Evolutionary conservation across 495 filamentous ascomycete genomes (phyloP).

Genomic region (Penicillium flavigenum): DNA sequence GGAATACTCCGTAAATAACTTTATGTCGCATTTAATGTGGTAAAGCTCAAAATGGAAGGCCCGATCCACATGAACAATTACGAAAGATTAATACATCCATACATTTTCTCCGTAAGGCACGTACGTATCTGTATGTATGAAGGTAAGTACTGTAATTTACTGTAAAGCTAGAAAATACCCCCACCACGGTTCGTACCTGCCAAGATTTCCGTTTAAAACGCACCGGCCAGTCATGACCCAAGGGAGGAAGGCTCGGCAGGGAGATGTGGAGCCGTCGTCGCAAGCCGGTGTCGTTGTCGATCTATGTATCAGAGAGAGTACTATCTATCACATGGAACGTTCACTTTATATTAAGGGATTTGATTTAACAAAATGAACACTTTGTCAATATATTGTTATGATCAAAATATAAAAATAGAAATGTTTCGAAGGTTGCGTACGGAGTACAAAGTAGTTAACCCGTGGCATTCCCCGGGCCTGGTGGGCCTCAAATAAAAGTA

Average conservation of each 20-base stretch:
- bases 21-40: too few relatives aligned
- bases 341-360: not conserved
- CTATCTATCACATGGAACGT: not conserved
- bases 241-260: constrained; percentile 20
- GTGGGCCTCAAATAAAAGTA: constrained; percentile 10
- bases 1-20: too few relatives aligned
- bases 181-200: constrained; percentile 8
- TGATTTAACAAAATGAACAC: too few relatives aligned
- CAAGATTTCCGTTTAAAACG: constrained; percentile 15
- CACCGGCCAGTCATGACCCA: constrained; percentile 15
- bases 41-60: too few relatives aligned
- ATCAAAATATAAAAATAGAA: too few relatives aligned
- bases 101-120: not conserved
- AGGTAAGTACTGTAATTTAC: not conserved
- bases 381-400: too few relatives aligned
- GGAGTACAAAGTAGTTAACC: not conserved
- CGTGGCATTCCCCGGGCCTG: constrained; percentile 7
- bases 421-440: not conserved
- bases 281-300: constrained; percentile 18
- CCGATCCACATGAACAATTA: too few relatives aligned
- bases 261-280: constrained; percentile 29
- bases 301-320: constrained; percentile 5
- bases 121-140: not conserved
- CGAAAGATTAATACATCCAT: not conserved
- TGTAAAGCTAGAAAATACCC: not conserved